These are phyloP conservation scores for Holtermannia corniformis DNA, from an alignment of 768 basidiomycete genomes.

Conservation along the genomic window DNA sequence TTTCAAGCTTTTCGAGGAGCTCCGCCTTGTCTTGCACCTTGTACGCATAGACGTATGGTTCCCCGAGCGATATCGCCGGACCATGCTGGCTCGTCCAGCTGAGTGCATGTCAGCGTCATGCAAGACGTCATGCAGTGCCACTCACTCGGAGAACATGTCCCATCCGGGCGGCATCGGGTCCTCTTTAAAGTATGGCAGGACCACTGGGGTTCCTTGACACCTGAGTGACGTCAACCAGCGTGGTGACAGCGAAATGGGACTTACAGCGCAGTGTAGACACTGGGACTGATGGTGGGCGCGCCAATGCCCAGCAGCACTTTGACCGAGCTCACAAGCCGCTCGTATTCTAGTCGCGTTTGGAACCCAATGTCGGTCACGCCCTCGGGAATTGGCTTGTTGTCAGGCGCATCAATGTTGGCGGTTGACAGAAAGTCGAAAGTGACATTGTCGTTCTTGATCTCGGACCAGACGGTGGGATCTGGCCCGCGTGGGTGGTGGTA, in stretches of 20 bases:
- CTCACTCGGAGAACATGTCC: slow-evolving; percentile 25
- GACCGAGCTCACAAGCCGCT: slow-evolving; percentile 22
- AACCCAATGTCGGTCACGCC: slow-evolving; percentile 22
- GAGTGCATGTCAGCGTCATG: not conserved
- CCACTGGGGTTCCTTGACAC: slow-evolving; percentile 38
- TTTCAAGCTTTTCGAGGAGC: slow-evolving; percentile 19
- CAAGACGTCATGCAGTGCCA: not conserved
- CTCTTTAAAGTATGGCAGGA: slow-evolving; percentile 28
- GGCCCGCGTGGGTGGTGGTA: slow-evolving; percentile 12
- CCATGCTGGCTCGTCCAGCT: slow-evolving; percentile 31
- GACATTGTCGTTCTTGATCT: slow-evolving; percentile 10
- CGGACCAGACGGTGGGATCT: slow-evolving; percentile 22
- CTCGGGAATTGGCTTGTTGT: slow-evolving; percentile 26
- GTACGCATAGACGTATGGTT: slow-evolving; percentile 39
- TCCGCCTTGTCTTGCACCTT: slow-evolving; percentile 22
- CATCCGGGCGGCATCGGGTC: slow-evolving; percentile 22
- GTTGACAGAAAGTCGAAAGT: slow-evolving; percentile 22
- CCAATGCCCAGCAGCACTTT: slow-evolving; percentile 38
- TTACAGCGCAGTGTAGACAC: slow-evolving; percentile 38
- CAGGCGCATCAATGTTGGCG: slow-evolving; percentile 18
- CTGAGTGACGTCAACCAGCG: slow-evolving; percentile 4
- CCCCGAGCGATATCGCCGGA: slow-evolving; percentile 30
- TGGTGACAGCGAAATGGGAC: slow-evolving; percentile 3
- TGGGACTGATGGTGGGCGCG: slow-evolving; percentile 31
- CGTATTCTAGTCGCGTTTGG: slow-evolving; percentile 21